Evolutionary conservation across 2,329 filamentous ascomycete genomes (phyloP), one percentile per base, ranked within the genome.

Genomic region (Paramyrothecium sp.): DNA sequence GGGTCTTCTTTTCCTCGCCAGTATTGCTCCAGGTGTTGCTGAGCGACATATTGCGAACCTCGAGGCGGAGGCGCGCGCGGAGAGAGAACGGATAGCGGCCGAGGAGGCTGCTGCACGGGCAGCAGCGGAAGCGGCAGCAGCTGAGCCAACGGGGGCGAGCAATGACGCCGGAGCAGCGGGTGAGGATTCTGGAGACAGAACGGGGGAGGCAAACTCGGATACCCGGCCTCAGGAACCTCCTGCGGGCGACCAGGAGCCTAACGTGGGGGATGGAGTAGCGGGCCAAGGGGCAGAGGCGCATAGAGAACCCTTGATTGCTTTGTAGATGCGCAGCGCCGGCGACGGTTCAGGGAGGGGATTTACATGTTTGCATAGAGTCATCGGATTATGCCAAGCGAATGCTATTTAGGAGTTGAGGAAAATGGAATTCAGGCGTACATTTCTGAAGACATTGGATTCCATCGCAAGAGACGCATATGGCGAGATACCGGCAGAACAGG

Each of bases 11-110:
- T 89, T 89, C 64, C 73, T 89, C 21, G 86, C 86, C 20, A 89
- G 86, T 66, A 80, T 89, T 59, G 84, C 86, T 2, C 86, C 86
- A 1, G 86, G 86, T 11, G 80, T 89, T 22, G 85, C 85, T 1
- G 86, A 89, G 70, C 75, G 85, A 52, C 86, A 89, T 60, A 88
- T 89, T 59, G 82, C 81, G 22, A 78, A 82, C 49, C 69, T 85
- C 2, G 82, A 85, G 63, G 81, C 79, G 3, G 78, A 82, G 56
- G 79, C 77, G 44, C 73, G 78, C 53, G 75, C 70, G 2, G 80
- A 80, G 61, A 67, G 73, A 46, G 71, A 77, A 59, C 72, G 78
- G 23, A 72, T 72, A 61, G 77, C 82, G 57, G 75, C 73, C 1
- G 78, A 74, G 44, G 75, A 72, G 26, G 73, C 71, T 5, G 73